Evolutionary conservation across 1,284 basidiomycete species (phyloP).

Genomic region (Paramarasmius palmivorus): DNA sequence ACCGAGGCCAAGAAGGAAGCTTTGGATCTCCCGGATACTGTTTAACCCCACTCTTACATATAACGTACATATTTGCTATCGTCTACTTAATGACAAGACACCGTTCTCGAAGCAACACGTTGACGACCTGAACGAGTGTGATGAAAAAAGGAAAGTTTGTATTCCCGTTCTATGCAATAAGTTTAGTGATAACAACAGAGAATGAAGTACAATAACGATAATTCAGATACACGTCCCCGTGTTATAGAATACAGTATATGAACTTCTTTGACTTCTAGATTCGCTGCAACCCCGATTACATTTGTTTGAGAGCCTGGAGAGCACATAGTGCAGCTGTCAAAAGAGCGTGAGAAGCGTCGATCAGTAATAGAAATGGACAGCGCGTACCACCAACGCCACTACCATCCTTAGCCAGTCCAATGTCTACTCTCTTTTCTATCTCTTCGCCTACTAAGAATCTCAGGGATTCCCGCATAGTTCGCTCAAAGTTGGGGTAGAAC

Average conservation of each 20-base stretch:
- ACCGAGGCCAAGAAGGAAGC: neutral
- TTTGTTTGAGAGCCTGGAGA: constrained; percentile 16
- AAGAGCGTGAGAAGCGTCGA: constrained; percentile 3
- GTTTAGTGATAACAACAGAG: constrained; percentile 2
- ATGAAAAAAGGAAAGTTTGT: neutral
- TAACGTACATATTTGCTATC: constrained; percentile 2
- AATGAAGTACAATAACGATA: neutral
- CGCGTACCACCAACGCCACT: constrained; percentile 91
- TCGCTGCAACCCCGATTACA: neutral
- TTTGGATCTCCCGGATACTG: too few species aligned
- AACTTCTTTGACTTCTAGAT: neutral
- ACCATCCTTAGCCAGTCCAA: constrained; percentile 95
- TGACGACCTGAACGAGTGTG: too few species aligned
- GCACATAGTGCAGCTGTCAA: constrained; percentile 58
- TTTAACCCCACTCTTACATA: too few species aligned
- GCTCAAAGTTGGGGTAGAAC: constrained; percentile 86
- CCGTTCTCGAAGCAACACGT: too few species aligned
- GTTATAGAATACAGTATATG: neutral
- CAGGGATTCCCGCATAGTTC: constrained; percentile 73
- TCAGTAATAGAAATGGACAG: constrained; percentile 9
- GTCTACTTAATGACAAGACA: neutral
- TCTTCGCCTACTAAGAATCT: constrained; percentile 77
- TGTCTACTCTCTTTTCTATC: constrained; percentile 77
- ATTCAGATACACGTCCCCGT: too few species aligned
- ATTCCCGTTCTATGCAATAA: constrained; percentile 11